Conservation (phyloP, 1,284 basidiomycete genomes). For the Ustilago xerochloae region DNA sequence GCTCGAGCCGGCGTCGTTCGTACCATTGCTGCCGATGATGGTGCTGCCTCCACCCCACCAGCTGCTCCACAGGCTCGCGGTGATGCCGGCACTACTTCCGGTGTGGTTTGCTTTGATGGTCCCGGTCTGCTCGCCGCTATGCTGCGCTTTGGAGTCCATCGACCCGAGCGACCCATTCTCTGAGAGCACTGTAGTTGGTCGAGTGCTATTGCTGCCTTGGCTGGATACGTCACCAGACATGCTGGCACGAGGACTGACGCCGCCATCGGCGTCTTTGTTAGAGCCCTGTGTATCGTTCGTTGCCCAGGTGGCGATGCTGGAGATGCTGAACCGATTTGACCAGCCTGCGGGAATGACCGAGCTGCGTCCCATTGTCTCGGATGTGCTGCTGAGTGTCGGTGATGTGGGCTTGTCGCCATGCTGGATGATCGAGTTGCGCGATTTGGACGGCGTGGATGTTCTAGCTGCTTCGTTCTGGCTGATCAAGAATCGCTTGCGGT, state of each 20-base stretch:
- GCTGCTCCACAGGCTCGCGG: slow-evolving; percentile 50
- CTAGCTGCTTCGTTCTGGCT: slow-evolving; percentile 55
- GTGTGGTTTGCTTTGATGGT: slow-evolving; percentile 36
- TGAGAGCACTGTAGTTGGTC: slow-evolving; percentile 36
- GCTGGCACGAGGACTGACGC: slow-evolving; percentile 22
- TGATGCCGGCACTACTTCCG: slow-evolving; percentile 47
- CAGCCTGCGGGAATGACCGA: slow-evolving; percentile 69
- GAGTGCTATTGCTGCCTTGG: slow-evolving; percentile 31
- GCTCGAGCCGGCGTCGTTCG: slow-evolving; percentile 7
- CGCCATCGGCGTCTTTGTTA: slow-evolving; percentile 24
- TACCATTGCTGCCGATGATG: slow-evolving; percentile 4
- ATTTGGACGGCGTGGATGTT: slow-evolving; percentile 32
- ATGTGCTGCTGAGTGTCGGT: slow-evolving; percentile 74
- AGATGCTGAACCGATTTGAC: slow-evolving; percentile 79
- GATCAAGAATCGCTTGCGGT: slow-evolving; percentile 79
- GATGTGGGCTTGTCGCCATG: slow-evolving; percentile 71
- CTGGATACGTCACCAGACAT: slow-evolving; percentile 30
- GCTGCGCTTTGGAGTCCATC: slow-evolving; percentile 11
- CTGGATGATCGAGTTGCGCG: slow-evolving; percentile 3
- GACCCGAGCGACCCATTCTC: slow-evolving; percentile 34
- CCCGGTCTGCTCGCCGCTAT: slow-evolving; percentile 19
- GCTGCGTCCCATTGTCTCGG: slow-evolving; percentile 48
- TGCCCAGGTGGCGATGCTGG: slow-evolving; percentile 74
- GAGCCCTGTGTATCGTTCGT: slow-evolving; percentile 35
- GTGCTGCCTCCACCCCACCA: slow-evolving; percentile 56